Conservation (phyloP, 139 green algal genomes). For the Pycnococcus provasolii region DNA sequence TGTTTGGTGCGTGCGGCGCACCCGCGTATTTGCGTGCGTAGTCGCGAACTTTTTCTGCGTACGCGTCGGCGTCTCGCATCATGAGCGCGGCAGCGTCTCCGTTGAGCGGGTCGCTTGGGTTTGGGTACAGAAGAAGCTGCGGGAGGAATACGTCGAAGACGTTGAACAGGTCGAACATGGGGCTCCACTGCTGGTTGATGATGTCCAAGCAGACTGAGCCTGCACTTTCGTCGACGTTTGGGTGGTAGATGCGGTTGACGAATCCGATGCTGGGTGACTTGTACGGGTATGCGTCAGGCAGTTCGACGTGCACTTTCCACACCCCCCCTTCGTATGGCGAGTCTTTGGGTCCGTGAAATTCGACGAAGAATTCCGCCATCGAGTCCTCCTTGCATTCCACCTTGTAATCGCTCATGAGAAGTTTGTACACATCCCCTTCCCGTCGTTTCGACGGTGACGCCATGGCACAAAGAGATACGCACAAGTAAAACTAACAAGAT, state of each 20-base stretch:
- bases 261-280: slow-evolving; percentile 93
- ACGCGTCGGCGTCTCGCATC: slow-evolving; percentile 85
- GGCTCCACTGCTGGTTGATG: slow-evolving; percentile 98
- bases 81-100: slow-evolving; percentile 92
- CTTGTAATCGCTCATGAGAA: slow-evolving; percentile 92
- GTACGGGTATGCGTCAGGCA: slow-evolving; percentile 85
- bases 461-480: too few relatives aligned
- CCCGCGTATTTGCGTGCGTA: neutral
- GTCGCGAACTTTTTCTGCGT: slow-evolving; percentile 75
- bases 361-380: slow-evolving; percentile 83
- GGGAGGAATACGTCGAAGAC: slow-evolving; percentile 98
- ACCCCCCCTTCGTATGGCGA: slow-evolving; percentile 87
- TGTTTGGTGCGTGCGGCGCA: neutral
- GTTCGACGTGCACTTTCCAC: slow-evolving; percentile 93
- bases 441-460: too few relatives aligned
- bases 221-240: slow-evolving; percentile 93
- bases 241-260: slow-evolving; percentile 95
- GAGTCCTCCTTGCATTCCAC: slow-evolving; percentile 92
- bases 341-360: slow-evolving; percentile 77
- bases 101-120: slow-evolving; percentile 93
- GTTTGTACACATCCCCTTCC: slow-evolving; percentile 36
- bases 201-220: slow-evolving; percentile 96
- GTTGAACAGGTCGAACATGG: slow-evolving; percentile 99
- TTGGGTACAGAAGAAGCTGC: slow-evolving; percentile 97
- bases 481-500: too few relatives aligned